A percentile compares a stretch with the other conserved stretches of the same genome.
Evolutionary conservation across 2,329 filamentous ascomycete genomes (phyloP).

Genomic region (Exophiala aquamarina): DNA sequence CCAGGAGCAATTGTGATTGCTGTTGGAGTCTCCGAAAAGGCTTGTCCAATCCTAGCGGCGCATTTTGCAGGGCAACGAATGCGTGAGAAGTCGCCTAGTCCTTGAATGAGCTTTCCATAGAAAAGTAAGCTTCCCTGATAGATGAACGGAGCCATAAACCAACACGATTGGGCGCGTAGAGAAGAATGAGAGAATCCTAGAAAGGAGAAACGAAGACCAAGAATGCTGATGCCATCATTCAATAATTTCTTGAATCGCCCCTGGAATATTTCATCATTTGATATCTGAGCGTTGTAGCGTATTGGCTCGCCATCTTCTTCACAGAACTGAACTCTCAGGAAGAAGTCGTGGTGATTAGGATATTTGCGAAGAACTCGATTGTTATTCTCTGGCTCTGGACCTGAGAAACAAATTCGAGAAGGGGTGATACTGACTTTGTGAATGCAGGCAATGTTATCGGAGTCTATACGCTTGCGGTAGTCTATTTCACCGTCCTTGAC

Average conservation of each 20-base stretch:
- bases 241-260: conserved; percentile 63
- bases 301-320: conserved; percentile 72
- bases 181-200: conserved; percentile 80
- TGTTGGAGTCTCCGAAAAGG: conserved; percentile 72
- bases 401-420: conserved; percentile 50
- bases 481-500: conserved; percentile 29
- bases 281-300: conserved; percentile 53
- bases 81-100: conserved; percentile 51
- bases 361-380: conserved; percentile 73
- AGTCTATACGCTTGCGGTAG: conserved; percentile 22
- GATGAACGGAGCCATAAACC: conserved; percentile 60
- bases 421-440: conserved; percentile 62
- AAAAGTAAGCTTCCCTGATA: conserved; percentile 32
- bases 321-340: conserved; percentile 69
- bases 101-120: conserved; percentile 43
- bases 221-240: conserved; percentile 60
- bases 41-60: conserved; percentile 61
- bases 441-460: conserved; percentile 42
- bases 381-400: conserved; percentile 59
- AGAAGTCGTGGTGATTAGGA: conserved; percentile 58
- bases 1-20: conserved; percentile 52
- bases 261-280: conserved; percentile 54
- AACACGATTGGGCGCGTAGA: conserved; percentile 68
- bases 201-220: conserved; percentile 63
- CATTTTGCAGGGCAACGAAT: conserved; percentile 58